phyloP scores from a whole-genome alignment of 129 eudicot species.

The Tanacetum coccineum region DNA sequence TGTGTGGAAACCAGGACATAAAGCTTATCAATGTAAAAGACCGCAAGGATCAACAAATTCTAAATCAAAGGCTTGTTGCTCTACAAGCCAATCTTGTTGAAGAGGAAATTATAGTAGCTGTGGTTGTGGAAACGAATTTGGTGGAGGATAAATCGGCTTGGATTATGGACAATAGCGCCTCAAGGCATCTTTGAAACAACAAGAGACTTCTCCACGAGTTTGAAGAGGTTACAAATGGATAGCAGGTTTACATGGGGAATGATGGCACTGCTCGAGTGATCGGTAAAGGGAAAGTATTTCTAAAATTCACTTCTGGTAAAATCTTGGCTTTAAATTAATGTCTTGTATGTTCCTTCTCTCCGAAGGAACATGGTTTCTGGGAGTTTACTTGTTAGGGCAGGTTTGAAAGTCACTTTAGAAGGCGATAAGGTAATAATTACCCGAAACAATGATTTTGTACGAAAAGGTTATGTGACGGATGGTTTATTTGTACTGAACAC shows the following conservation, averaged over 20 bases:
- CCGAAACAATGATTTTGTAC: not conserved
- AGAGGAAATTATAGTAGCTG: no score
- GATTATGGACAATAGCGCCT: not conserved
- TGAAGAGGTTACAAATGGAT: not conserved
- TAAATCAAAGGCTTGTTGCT: no score
- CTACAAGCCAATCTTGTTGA: no score
- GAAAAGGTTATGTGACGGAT: not conserved
- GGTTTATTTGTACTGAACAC: not conserved
- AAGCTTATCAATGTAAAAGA: not conserved
- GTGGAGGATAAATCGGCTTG: not conserved
- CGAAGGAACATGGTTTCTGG: no score
- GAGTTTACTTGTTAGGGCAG: no score
- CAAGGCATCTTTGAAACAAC: not conserved
- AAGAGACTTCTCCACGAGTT: not conserved
- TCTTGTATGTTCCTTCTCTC: not conserved
- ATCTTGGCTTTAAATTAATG: not conserved
- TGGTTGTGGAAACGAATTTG: no score
- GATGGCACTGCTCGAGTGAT: no score
- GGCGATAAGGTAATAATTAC: no score
- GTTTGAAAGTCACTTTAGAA: no score
- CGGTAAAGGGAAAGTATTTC: not conserved
- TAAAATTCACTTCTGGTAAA: not conserved
- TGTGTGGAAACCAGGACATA: not conserved
- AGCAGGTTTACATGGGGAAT: no score
- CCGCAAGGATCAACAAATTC: no score